A percentile compares a stretch with the other conserved stretches of the same genome.
Conservation (phyloP, 1,139 yeast genomes). For the Pichia sp. region DNA sequence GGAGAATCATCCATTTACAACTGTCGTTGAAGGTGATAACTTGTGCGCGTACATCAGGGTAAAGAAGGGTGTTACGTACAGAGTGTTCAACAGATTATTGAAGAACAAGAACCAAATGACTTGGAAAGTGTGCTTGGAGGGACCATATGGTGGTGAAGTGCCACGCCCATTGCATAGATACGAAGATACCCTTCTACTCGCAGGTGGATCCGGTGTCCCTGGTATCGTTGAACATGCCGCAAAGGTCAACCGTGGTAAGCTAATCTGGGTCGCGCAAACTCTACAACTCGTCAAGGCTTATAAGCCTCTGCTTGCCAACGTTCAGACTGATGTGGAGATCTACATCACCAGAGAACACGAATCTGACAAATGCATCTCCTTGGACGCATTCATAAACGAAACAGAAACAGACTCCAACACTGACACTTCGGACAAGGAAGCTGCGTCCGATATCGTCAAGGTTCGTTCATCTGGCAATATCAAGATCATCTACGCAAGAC, state of each 20-base stretch:
- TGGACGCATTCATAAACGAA: not conserved
- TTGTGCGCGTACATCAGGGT: slow-evolving; percentile 30
- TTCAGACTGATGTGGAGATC: slow-evolving; percentile 10
- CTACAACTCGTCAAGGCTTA: slow-evolving; percentile 7
- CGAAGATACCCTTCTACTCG: slow-evolving; percentile 47
- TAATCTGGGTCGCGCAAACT: slow-evolving; percentile 14
- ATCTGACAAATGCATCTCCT: not conserved
- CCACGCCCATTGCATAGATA: slow-evolving; percentile 31
- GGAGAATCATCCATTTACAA: slow-evolving; percentile 37
- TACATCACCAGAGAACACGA: slow-evolving; percentile 13
- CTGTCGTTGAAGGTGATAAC: slow-evolving; percentile 17
- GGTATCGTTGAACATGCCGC: slow-evolving; percentile 19
- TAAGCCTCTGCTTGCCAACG: slow-evolving; percentile 2
- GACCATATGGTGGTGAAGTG: slow-evolving; percentile 47
- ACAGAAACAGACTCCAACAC: slow-evolving; percentile 1
- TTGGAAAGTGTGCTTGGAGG: slow-evolving; percentile 43
- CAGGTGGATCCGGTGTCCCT: slow-evolving; percentile 47
- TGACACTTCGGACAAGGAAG: slow-evolving; percentile 4
- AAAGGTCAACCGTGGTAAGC: slow-evolving; percentile 14
- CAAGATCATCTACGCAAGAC: slow-evolving; percentile 34
- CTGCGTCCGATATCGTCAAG: too few species aligned
- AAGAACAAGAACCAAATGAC: slow-evolving; percentile 12
- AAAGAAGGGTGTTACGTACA: slow-evolving; percentile 26
- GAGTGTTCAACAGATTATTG: slow-evolving; percentile 19
- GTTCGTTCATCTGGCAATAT: too few species aligned